Conservation (phyloP, 768 basidiomycete species). For the Artomyces pyxidatus region DNA sequence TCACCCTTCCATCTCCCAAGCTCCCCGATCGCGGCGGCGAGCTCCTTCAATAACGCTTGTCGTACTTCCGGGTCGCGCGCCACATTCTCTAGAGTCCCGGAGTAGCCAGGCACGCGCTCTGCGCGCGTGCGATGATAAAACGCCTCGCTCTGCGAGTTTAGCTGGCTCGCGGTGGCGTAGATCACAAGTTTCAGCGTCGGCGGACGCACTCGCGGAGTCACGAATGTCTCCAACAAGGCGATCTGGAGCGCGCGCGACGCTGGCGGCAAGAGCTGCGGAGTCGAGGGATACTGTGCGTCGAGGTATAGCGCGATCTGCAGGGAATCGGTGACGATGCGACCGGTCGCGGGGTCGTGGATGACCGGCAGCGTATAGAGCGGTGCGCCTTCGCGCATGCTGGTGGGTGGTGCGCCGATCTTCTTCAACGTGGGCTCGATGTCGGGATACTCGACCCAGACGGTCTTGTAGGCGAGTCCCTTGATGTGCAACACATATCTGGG, state of each 20-base stretch:
- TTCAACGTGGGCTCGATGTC: not conserved
- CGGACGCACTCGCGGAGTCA: not conserved
- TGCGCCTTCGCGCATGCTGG: not conserved
- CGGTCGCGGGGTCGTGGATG: slow-evolving; percentile 10
- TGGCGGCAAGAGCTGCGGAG: slow-evolving; percentile 6
- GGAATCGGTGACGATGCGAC: slow-evolving; percentile 13
- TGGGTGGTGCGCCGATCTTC: not conserved
- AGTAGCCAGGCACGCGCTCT: slow-evolving; percentile 1
- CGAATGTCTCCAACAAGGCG: not conserved
- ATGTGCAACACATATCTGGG: slow-evolving; percentile 1
- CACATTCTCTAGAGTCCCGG: not conserved
- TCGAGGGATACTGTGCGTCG: slow-evolving; percentile 11
- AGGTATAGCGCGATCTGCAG: slow-evolving; percentile 13
- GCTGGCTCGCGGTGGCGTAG: not conserved
- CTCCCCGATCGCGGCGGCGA: not conserved
- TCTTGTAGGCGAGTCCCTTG: not conserved
- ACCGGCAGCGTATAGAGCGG: slow-evolving; percentile 14
- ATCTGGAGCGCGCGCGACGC: slow-evolving; percentile 5
- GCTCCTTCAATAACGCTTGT: not conserved
- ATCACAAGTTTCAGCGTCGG: not conserved
- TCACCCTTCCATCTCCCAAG: not conserved
- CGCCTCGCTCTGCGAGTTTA: slow-evolving; percentile 1
- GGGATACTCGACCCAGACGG: not conserved
- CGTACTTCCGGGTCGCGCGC: not conserved
- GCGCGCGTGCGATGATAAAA: slow-evolving; percentile 5